Base-by-base conservation (phyloP, 345 rosid genomes). In the Anacardium occidentale region DNA sequence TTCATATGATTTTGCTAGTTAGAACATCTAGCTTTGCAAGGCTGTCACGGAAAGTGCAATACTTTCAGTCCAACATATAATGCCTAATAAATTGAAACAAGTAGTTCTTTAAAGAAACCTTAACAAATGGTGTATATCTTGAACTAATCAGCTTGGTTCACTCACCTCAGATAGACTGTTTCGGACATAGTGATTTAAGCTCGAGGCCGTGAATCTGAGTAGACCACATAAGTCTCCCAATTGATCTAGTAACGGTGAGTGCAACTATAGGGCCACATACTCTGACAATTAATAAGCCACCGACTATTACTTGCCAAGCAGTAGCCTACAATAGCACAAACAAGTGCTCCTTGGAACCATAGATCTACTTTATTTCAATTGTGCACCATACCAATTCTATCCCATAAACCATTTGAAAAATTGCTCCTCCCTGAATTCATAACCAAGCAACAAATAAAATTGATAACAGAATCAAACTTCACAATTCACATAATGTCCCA, bases 11-110 rank as follows among this genome's bases (percentile, higher is more conserved):
- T 13, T 51, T 21, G 2, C 83, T 81, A 3, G 83, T 75, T 57
- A 11, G 51, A 67, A 9, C 29, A 32, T 77, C 72, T 37, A 77
- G 22, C 70, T 77, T 77, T 3, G 42, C 60, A 24, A 77, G 59
- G 58, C 85, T 85, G 58, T 87, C 88, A 8, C 85, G 64, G 69
- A 83, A 84, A 22, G 81, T 81, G 79, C 81, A 81, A 48, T 85
- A 84, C 37, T 77, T 10, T 50, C 66, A 2, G 77, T 32, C 88
- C 85, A 26, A 75, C 40, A 18, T 82, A 83, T 37, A 74, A 71
- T 18, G 10, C 60, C 10, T 22, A 48, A 10, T 10, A 20, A 71
- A 24, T 47, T 34, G 42, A 37, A 37, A 37, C 42, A 37, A 34
- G 3, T 1, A 37, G 42, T 37, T 37, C 42, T 37, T 37, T 37